Base-by-base conservation (phyloP, 139 green algal genomes). In the Tetradesmus lagerheimii region DNA sequence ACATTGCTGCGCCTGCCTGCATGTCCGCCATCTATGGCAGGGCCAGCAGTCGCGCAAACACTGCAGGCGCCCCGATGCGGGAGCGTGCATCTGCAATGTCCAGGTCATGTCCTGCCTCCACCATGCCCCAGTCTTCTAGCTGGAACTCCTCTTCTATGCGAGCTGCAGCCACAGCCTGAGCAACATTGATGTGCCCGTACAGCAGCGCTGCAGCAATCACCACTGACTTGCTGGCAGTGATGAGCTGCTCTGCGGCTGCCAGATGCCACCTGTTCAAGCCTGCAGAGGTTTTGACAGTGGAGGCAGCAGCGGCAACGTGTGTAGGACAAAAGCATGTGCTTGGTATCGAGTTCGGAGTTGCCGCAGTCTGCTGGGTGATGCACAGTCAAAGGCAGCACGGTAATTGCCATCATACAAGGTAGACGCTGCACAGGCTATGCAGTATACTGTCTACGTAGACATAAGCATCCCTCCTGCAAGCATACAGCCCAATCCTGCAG, bases 31-130 rank as follows among this genome's bases (percentile, higher is more conserved):
- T 11, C 31, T 50, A 89, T 38, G 66, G 66, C 66, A 80, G 53
- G 47, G 27, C 11, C 64, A 99, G 87, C 67, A 99, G 90, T 12
- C 91, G 85, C 16, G 97, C 11, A 39, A 99, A 98, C 4, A 98
- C 74, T 0, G 92, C 92, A n/a, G 96, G 94, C 11, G 95, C 96
- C 9, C 91, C 81, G 0, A 99, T 90, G 3, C 97, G 91, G 66
- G 97, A 97, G 35, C 84, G 66, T 4, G 96, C 83, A 78, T 99
- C 97, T 20, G 96, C 94, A 62, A 94, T 93, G 88, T 99, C 98
- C 15, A 99, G 93, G 92, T 99, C 98, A 88, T 99, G 98, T 0
- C 97, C 98, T 18, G 98, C 98, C 90, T 99, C 98, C 38, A 99
- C 98, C n/a, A 98, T 86, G 2, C 98, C 98, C 97, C 97, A 99